These are phyloP conservation scores for Microdochium paspali DNA, from an alignment of 2,329 filamentous ascomycete species.

Conservation along the genomic window DNA sequence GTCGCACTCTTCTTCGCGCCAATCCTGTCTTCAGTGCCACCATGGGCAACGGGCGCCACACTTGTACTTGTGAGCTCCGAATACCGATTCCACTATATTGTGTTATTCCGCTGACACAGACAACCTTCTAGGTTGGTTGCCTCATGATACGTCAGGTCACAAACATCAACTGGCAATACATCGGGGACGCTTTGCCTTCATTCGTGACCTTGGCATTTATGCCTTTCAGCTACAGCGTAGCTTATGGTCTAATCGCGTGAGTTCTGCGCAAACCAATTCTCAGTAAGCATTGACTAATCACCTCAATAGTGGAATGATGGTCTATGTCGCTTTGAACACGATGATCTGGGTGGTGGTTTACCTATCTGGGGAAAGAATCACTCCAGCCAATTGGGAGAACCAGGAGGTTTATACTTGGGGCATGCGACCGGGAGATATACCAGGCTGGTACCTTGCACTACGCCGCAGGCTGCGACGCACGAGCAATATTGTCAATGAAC, in stretches of 20 bases:
- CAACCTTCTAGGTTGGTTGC: constrained; percentile 48
- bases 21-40: constrained; percentile 67
- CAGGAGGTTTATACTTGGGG: constrained; percentile 48
- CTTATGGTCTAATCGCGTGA: constrained; percentile 66
- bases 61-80: constrained; percentile 48
- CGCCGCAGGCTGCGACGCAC: constrained; percentile 11
- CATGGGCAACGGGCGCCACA: constrained; percentile 69
- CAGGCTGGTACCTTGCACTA: constrained; percentile 43
- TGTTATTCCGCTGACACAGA: constrained; percentile 3
- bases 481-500: constrained; percentile 5
- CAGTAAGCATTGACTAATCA: background rate
- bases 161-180: constrained; percentile 68
- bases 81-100: background rate
- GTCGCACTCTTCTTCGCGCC: constrained; percentile 67
- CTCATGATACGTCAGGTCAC: constrained; percentile 71
- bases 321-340: constrained; percentile 44
- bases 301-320: constrained; percentile 34
- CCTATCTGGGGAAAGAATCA: constrained; percentile 33
- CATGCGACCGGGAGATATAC: constrained; percentile 42
- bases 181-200: constrained; percentile 66
- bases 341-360: constrained; percentile 39
- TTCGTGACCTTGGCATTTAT: constrained; percentile 69
- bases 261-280: constrained; percentile 13
- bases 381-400: constrained; percentile 40
- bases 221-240: constrained; percentile 71